Conservation (phyloP, 2,329 filamentous ascomycete genomes). For the Ceratocystis smalleyi region DNA sequence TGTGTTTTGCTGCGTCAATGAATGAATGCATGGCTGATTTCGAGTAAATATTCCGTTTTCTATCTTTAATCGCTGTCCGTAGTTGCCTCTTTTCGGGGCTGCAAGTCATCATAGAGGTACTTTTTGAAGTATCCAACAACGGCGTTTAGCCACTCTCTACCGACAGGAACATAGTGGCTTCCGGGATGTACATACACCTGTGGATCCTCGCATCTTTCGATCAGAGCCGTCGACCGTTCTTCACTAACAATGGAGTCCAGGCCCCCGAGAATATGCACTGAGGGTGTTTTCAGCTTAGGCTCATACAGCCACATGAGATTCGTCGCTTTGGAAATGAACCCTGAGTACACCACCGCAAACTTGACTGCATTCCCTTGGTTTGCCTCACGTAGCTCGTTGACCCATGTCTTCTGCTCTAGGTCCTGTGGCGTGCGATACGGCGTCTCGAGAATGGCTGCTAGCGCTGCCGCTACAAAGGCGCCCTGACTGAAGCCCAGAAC, state of each 20-base stretch:
- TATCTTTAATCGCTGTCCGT: neutral
- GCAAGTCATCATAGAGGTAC: conserved; percentile 21
- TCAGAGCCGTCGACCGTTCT: conserved; percentile 47
- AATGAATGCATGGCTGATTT: neutral
- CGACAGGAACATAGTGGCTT: conserved; percentile 76
- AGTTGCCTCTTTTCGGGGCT: conserved; percentile 12
- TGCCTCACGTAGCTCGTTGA: conserved; percentile 31
- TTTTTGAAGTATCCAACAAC: conserved; percentile 54
- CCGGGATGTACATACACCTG: conserved; percentile 59
- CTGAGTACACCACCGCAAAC: conserved; percentile 64
- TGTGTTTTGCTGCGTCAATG: neutral
- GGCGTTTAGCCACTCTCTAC: conserved; percentile 65
- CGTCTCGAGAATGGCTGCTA: conserved; percentile 56
- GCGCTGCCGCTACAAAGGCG: conserved; percentile 53
- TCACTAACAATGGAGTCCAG: conserved; percentile 84
- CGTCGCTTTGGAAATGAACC: conserved; percentile 51
- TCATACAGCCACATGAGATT: conserved; percentile 52
- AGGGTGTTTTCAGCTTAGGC: conserved; percentile 59
- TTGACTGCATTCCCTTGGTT: conserved; percentile 37
- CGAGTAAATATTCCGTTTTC: neutral
- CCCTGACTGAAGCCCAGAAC: conserved; percentile 76
- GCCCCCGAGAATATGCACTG: conserved; percentile 67
- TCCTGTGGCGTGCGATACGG: conserved; percentile 21
- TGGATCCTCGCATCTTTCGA: conserved; percentile 45
- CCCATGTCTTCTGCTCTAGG: conserved; percentile 28